Evolutionary conservation across 2,329 filamentous ascomycete genomes (phyloP), one percentile per base, ranked within the genome.

Genomic region (Neobulgaria alba): DNA sequence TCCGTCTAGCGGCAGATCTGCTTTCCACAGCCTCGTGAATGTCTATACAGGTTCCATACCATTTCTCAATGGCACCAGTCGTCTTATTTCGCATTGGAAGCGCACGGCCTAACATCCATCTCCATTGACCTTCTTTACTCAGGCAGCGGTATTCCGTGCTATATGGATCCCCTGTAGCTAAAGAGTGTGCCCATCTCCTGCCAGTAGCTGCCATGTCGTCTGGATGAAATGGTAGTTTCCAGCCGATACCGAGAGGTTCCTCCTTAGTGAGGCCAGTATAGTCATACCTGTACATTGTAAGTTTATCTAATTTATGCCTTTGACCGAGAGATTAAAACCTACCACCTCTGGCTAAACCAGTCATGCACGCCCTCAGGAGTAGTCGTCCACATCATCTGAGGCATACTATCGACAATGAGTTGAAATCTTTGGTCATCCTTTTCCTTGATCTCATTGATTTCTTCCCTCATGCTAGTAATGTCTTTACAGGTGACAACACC

Each of bases 1-100:
- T 82, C 42, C 77, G 71, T 46, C 76, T 77, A 12, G 80, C 80
- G 36, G 72, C 71, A 46, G 82, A 68, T 44, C 82, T 78, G 10
- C 80, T 73, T 54, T 83, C 71, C 3, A 88, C 79, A 32, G 78
- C 70, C 46, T 88, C 82, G 54, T 89, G 79, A 14, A 88, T 82
- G 48, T 90, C 84, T 10, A 84, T 88, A 53, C 80, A 87, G 1
- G 82, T 87, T 12, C 82, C 85, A 52, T 85, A 86, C 84, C 84
- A 89, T 56, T 84, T 86, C 43, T 85, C 69, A 36, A 89, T 85
- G 35, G 71, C 65, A 2, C 81, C 82, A 0, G 74, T 75, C 33
- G 79, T 72, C 46, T 71, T 72, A 45, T 85, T 77, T 29, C 69
- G 70, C 52, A 87, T 68, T 0, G 85, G 82, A 10, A 83, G 59